phyloP scores from a whole-genome alignment of 1,139 yeast genomes.

The Suhomyces anneliseae region DNA sequence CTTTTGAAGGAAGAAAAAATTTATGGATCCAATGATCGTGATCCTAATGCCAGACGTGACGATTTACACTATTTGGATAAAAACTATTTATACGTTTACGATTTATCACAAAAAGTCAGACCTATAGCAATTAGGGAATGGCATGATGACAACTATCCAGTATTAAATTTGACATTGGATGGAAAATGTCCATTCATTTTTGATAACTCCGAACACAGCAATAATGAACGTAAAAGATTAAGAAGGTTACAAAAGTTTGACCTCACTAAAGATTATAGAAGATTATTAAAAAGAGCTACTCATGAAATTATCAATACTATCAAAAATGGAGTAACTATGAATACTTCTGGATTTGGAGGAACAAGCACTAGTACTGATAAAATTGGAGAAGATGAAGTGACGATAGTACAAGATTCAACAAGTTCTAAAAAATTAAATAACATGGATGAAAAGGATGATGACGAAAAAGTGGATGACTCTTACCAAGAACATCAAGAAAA shows the following conservation, averaged over 20 bases:
- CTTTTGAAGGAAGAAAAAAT: constrained; percentile 81
- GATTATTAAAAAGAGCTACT: constrained; percentile 37
- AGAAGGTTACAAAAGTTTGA: constrained; percentile 43
- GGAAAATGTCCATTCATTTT: constrained; percentile 74
- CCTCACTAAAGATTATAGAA: constrained; percentile 42
- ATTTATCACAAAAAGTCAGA: constrained; percentile 72
- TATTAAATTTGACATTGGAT: constrained; percentile 48
- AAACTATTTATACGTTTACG: constrained; percentile 74
- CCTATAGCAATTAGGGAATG: constrained; percentile 87
- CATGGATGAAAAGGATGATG: constrained; percentile 5
- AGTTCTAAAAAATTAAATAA: constrained; percentile 13
- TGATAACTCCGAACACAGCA: constrained; percentile 42
- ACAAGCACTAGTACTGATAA: constrained; percentile 36
- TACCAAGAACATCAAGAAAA: constrained; percentile 14
- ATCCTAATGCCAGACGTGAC: constrained; percentile 79
- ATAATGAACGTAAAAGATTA: constrained; percentile 33
- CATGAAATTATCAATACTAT: constrained; percentile 31
- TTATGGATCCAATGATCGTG: constrained; percentile 86
- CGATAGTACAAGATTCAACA: constrained; percentile 18
- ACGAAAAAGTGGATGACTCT: constrained; percentile 8
- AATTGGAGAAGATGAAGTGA: constrained; percentile 20
- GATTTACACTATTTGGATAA: constrained; percentile 78
- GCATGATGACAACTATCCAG: constrained; percentile 49
- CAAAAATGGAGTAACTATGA: constrained; percentile 23
- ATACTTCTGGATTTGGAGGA: constrained; percentile 22